These are phyloP conservation scores for Ricinus communis DNA, from an alignment of 345 rosid species.

Conservation along the genomic window DNA sequence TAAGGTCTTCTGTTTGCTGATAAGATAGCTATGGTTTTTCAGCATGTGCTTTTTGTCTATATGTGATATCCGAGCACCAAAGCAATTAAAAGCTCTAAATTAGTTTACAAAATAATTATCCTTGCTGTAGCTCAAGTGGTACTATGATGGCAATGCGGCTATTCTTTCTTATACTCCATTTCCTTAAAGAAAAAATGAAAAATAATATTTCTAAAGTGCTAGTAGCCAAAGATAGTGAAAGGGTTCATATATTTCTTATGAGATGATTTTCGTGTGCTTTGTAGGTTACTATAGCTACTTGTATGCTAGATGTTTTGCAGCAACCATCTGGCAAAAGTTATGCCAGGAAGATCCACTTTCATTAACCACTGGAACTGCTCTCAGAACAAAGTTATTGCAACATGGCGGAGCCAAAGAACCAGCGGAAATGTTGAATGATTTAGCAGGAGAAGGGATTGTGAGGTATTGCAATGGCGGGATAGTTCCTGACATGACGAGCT, in stretches of 20 bases:
- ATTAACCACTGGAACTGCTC: constrained; percentile 56
- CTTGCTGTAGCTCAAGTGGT: too few relatives aligned
- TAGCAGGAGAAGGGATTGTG: constrained; percentile 63
- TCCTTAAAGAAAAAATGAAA: too few relatives aligned
- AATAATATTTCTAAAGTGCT: neutral
- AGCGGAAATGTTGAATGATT: constrained; percentile 58
- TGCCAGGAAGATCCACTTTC: constrained; percentile 89
- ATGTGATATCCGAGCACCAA: neutral
- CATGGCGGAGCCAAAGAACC: constrained; percentile 95
- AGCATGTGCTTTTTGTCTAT: neutral
- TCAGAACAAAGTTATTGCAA: constrained; percentile 65
- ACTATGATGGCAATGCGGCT: too few relatives aligned
- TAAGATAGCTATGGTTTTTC: neutral
- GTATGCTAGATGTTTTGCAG: constrained; percentile 83
- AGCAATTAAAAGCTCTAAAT: neutral
- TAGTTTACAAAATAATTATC: too few relatives aligned
- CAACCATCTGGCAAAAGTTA: constrained; percentile 80
- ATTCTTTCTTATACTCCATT: too few relatives aligned
- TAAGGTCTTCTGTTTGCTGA: neutral
- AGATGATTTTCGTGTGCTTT: neutral
- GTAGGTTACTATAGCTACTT: constrained; percentile 83
- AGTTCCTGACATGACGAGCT: constrained; percentile 61
- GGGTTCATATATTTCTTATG: neutral
- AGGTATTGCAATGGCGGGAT: constrained; percentile 50
- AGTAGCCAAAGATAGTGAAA: neutral